Evolutionary conservation across 768 basidiomycete genomes (phyloP), one percentile per base, ranked within the genome.

Genomic region (Amylocystis lapponica): DNA sequence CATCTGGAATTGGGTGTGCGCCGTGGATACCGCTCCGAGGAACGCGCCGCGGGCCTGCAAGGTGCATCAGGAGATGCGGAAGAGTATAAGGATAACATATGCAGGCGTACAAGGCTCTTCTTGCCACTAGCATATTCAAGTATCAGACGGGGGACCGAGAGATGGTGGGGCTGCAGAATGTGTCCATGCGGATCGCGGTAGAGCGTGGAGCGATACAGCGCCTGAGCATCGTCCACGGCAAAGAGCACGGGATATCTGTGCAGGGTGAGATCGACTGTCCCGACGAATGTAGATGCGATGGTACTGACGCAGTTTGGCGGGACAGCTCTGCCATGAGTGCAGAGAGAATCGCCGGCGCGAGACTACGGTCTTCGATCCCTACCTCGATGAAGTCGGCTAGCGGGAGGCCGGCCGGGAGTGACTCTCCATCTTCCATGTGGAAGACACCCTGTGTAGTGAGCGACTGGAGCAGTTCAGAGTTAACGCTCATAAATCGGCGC

Each of bases 211-310:
- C 75, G 69, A 55, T 87, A 91, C 20, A 96, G 62, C 0, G 88
- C 74, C 60, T 95, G 93, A 60, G 89, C 79, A 53, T 95, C 92
- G 51, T 96, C 93, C 1, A 94, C 69, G 0, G 91, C 92, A 23
- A 94, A 66, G 5, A 96, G 59, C 2, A 95, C 84, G 0, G 90
- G 90, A 54, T 71, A 67, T 33, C 89, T 92, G 46, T 9, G 41
- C 17, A 38, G 38, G n/a, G n/a, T n/a, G n/a, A n/a, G n/a, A n/a
- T n/a, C n/a, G n/a, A n/a, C 33, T 31, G 27, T 30, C 27, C 29
- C 23, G 35, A 29, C 17, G 13, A 2, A 8, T 22, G 17, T 30
- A 22, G 23, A 22, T 30, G 12, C 13, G 14, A 30, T 9, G 20
- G 30, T 5, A 62, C 78, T 52, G 43, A 92, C 85, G 71, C 57